phyloP scores from a whole-genome alignment of 2,329 filamentous ascomycete species.

The Coleophoma cylindrospora region DNA sequence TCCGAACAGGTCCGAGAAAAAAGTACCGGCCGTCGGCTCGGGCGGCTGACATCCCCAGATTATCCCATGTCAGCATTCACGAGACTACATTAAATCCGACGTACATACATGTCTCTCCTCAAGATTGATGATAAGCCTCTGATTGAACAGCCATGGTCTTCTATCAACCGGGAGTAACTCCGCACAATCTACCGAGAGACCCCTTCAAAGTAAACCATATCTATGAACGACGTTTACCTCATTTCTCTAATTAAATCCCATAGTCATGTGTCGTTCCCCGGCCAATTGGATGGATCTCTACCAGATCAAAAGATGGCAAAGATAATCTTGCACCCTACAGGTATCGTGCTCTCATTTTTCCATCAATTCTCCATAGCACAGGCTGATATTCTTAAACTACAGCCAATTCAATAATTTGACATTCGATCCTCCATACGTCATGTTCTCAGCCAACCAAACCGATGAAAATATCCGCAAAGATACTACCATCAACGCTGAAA shows the following conservation, averaged over 20 bases:
- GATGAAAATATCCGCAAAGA: slow-evolving; percentile 43
- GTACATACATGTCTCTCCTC: too few relatives aligned
- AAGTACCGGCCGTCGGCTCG: too few relatives aligned
- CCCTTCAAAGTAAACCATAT: slow-evolving; percentile 43
- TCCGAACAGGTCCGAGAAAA: too few relatives aligned
- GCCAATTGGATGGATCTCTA: slow-evolving; percentile 60
- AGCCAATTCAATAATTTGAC: slow-evolving; percentile 57
- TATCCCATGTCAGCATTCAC: too few relatives aligned
- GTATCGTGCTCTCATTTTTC: not conserved
- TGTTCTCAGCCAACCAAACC: slow-evolving; percentile 56
- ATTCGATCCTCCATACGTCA: slow-evolving; percentile 57
- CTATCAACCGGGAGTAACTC: slow-evolving; percentile 46
- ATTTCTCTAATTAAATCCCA: not conserved
- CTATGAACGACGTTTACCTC: not conserved
- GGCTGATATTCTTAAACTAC: too few relatives aligned
- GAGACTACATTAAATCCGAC: too few relatives aligned
- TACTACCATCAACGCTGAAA: slow-evolving; percentile 50
- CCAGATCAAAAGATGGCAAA: slow-evolving; percentile 37
- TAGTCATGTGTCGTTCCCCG: slow-evolving; percentile 53
- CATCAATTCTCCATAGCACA: too few relatives aligned
- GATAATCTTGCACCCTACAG: slow-evolving; percentile 54
- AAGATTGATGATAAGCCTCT: too few relatives aligned
- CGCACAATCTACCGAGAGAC: slow-evolving; percentile 45
- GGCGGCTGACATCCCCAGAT: too few relatives aligned
- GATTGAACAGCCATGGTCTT: slow-evolving; percentile 32